Conservation (phyloP, 2,329 filamentous ascomycete genomes). For the Basipetospora chlamydospora region DNA sequence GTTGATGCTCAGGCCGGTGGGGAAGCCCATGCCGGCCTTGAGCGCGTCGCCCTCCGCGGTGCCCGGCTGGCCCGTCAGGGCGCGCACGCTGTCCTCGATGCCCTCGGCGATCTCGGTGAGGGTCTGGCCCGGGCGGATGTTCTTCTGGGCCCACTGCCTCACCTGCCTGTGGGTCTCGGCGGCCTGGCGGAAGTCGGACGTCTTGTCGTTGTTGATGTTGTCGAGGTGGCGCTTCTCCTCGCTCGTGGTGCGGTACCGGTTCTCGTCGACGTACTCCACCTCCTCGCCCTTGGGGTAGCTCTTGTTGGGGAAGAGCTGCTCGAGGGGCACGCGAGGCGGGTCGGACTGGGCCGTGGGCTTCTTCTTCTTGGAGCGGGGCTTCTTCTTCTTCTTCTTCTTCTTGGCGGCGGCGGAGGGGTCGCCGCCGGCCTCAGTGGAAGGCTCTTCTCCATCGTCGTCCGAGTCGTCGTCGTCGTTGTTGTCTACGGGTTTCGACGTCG, state of each 20-base stretch:
- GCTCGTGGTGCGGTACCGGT: constrained; percentile 62
- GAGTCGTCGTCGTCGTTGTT: constrained; percentile 31
- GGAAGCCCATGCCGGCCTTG: constrained; percentile 64
- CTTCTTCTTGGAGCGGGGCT: constrained; percentile 57
- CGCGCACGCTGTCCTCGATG: constrained; percentile 64
- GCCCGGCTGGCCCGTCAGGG: constrained; percentile 56
- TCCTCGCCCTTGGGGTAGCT: constrained; percentile 67
- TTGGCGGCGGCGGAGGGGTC: constrained; percentile 26
- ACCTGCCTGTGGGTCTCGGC: constrained; percentile 68
- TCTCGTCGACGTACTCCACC: constrained; percentile 64
- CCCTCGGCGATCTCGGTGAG: constrained; percentile 65
- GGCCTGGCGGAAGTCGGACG: constrained; percentile 59
- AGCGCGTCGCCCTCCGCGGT: constrained; percentile 59
- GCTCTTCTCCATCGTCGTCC: constrained; percentile 35
- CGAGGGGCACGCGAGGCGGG: constrained; percentile 60
- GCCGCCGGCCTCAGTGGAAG: constrained; percentile 4
- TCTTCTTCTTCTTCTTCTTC: constrained; percentile 76
- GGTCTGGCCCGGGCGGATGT: constrained; percentile 60
- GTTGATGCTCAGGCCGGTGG: constrained; percentile 64
- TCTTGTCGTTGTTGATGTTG: constrained; percentile 59
- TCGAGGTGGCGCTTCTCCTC: constrained; percentile 77
- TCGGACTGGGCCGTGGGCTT: constrained; percentile 56
- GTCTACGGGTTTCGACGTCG: too few species aligned
- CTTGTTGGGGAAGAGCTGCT: constrained; percentile 57
- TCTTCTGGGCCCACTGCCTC: constrained; percentile 60